These are phyloP conservation scores for Suillus occidentalis DNA, from an alignment of 768 basidiomycete genomes.

Conservation along the genomic window DNA sequence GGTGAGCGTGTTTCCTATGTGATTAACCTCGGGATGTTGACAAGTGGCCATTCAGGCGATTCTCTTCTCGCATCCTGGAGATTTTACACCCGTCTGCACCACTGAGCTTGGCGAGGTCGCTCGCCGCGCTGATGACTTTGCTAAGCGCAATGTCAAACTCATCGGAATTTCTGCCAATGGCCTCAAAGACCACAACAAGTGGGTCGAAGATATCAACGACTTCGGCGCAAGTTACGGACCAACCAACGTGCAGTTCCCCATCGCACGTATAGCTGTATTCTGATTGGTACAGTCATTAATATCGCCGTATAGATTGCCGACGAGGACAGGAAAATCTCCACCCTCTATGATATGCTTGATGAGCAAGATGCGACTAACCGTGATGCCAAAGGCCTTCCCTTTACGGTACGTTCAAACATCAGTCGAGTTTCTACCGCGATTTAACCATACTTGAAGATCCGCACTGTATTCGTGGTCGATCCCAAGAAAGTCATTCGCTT, in stretches of 20 bases:
- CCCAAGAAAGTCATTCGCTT: slow-evolving; percentile 94
- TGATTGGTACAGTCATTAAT: background rate
- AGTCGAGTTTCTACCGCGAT: background rate
- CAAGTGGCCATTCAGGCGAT: slow-evolving; percentile 53
- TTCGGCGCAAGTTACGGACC: slow-evolving; percentile 69
- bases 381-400: slow-evolving; percentile 85
- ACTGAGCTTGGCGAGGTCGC: slow-evolving; percentile 98
- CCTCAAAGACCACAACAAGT: slow-evolving; percentile 79
- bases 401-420: slow-evolving; percentile 58
- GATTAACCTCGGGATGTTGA: slow-evolving; percentile 1
- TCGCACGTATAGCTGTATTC: slow-evolving; percentile 50
- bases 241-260: slow-evolving; percentile 86
- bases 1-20: slow-evolving; percentile 45
- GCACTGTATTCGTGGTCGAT: slow-evolving; percentile 97
- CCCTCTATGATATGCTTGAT: slow-evolving; percentile 95
- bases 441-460: slow-evolving; percentile 53
- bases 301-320: slow-evolving; percentile 76
- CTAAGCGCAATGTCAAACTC: slow-evolving; percentile 85
- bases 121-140: slow-evolving; percentile 81
- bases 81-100: slow-evolving; percentile 93
- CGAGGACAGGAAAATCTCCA: slow-evolving; percentile 79
- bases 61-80: slow-evolving; percentile 94
- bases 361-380: slow-evolving; percentile 91
- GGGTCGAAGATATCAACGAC: slow-evolving; percentile 88
- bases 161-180: slow-evolving; percentile 93